Evolutionary conservation across 1,284 basidiomycete species (phyloP), one percentile per base, ranked within the genome.

Genomic region (Mycena citricolor): DNA sequence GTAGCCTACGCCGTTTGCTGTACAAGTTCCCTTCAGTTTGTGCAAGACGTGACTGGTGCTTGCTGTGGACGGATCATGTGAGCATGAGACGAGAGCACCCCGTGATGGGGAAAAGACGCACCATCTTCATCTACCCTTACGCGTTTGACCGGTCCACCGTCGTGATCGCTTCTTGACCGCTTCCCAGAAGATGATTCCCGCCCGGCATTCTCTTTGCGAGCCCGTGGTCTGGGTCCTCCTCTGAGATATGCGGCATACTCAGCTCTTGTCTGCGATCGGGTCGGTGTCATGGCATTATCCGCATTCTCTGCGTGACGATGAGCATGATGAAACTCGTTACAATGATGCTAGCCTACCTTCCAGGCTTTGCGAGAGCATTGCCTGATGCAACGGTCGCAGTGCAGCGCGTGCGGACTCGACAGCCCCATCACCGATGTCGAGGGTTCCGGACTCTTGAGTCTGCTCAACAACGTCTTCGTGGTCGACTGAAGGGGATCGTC

Each of bases 11-110:
- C 21, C 12, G 5, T 7, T 6, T 19, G 44, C 25, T 6, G 32
- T 38, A 28, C 29, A 29, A n/a, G 44, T 31, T 7, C 8, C 2
- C 30, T 44, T 44, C 13, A 13, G n/a, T 16, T 19, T 39, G 37
- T 39, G 36, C 13, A 11, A 4, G 14, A 7, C 6, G 19, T 26
- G 11, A 25, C 25, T 16, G 23, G 23, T 13, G 19, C 5, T 19
- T 11, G 28, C 11, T 12, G 36, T 38, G 6, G 36, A 38, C 16
- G 21, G 20, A 17, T n/a, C 11, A 5, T 8, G n/a, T n/a, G n/a
- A n/a, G n/a, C n/a, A n/a, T n/a, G n/a, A n/a, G n/a, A n/a, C n/a
- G n/a, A n/a, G n/a, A n/a, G n/a, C n/a, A n/a, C n/a, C n/a, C n/a
- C n/a, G n/a, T n/a, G n/a, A n/a, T n/a, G n/a, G 7, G 10, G 36